These are phyloP conservation scores for Teunomyces aglyptinius DNA, from an alignment of 805 yeast genomes.

Conservation along the genomic window DNA sequence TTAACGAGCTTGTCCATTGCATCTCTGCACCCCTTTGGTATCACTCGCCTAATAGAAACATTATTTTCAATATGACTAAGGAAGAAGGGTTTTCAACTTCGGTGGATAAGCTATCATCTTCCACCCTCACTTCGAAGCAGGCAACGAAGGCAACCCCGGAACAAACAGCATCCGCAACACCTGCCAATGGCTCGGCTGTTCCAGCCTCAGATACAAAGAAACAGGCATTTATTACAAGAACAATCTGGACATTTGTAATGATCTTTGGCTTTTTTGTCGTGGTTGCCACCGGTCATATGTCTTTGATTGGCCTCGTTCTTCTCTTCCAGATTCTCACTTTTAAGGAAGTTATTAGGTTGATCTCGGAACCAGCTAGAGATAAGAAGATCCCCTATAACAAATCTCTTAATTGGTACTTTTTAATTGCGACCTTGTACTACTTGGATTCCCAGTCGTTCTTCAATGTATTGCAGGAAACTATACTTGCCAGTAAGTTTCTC, in stretches of 20 bases:
- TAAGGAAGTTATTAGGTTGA: slow-evolving; percentile 84
- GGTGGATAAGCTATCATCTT: background rate
- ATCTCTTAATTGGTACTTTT: slow-evolving; percentile 88
- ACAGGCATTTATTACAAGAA: slow-evolving; percentile 80
- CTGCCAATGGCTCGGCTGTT: background rate
- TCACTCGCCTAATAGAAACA: background rate
- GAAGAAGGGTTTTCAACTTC: slow-evolving; percentile 3
- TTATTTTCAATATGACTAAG: slow-evolving; percentile 1
- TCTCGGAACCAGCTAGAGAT: slow-evolving; percentile 80
- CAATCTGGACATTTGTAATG: slow-evolving; percentile 94
- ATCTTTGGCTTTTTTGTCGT: slow-evolving; percentile 66
- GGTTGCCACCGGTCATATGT: slow-evolving; percentile 80
- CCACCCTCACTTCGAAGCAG: background rate
- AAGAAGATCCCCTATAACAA: slow-evolving; percentile 79
- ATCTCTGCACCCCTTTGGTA: background rate
- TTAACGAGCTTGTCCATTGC: background rate
- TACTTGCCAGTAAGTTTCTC: slow-evolving; percentile 52
- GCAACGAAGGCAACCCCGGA: slow-evolving; percentile 1
- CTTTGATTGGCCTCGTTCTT: slow-evolving; percentile 70
- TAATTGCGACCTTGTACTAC: slow-evolving; percentile 83
- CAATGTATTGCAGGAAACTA: slow-evolving; percentile 56
- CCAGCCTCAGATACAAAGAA: slow-evolving; percentile 63
- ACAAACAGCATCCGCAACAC: background rate
- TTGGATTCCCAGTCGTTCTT: slow-evolving; percentile 83
- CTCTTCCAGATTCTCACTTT: slow-evolving; percentile 79